phyloP scores from a whole-genome alignment of 116 monocot genomes.

The Zostera marina region DNA sequence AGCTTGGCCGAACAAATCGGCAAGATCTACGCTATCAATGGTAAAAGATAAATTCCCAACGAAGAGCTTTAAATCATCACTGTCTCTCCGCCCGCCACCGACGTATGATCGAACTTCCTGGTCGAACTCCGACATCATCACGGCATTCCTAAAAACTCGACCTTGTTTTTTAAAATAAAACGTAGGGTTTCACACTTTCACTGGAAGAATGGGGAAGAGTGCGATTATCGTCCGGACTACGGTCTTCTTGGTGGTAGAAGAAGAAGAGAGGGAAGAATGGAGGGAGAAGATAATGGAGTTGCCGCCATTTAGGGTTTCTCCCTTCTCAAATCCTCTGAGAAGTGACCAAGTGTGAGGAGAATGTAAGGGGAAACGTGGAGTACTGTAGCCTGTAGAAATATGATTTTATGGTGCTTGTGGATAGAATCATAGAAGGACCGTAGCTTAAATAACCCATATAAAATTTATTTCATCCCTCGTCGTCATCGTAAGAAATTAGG shows the following conservation, averaged over 20 bases:
- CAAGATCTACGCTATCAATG: conserved; percentile 17
- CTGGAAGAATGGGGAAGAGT: neutral
- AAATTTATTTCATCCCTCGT: too few relatives aligned
- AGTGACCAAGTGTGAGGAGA: neutral
- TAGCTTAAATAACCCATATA: too few relatives aligned
- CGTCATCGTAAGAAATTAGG: too few relatives aligned
- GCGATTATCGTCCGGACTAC: neutral
- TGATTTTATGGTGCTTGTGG: too few relatives aligned
- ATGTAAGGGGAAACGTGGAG: too few relatives aligned
- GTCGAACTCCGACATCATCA: conserved; percentile 5
- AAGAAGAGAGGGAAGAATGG: neutral
- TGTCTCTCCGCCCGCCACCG: neutral
- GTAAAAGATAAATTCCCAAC: conserved; percentile 19
- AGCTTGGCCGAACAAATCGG: conserved; percentile 9
- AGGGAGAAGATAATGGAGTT: neutral
- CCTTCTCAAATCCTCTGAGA: neutral
- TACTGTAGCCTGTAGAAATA: too few relatives aligned
- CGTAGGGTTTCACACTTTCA: neutral
- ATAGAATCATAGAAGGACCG: too few relatives aligned
- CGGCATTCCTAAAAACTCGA: neutral
- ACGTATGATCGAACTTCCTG: neutral
- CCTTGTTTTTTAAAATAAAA: neutral
- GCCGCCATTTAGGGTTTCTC: neutral
- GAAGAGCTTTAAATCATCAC: conserved; percentile 17
- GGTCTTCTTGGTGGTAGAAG: neutral